Evolutionary conservation across 805 yeast species (phyloP), one percentile per base, ranked within the genome.

Genomic region (Lipomyces sp.): DNA sequence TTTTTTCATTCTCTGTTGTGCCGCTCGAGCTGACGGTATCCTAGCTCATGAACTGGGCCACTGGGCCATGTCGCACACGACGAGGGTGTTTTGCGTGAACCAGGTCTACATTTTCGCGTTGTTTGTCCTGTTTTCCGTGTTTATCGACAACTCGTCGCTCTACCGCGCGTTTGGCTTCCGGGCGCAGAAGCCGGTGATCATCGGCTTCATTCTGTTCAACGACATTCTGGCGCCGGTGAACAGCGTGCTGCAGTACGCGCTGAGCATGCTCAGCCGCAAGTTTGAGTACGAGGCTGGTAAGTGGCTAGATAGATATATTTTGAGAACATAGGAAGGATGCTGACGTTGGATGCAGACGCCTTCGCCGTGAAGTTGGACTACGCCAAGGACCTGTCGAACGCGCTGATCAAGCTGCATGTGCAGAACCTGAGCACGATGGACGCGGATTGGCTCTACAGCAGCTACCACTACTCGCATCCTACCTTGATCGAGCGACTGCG

Each of bases 41-140:
- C n/a, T 40, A 19, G 98, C 95, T n/a, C 99, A 93, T 66, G 99
- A 93, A 73, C 84, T 93, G 61, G 99, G 99, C 45, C 99, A 93
- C 68, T 93, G 99, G 99, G 83, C 84, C 62, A 76, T 85, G 67
- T 82, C 84, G 51, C 99, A 93, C 68, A 84, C 90, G 55, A 74
- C 90, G n/a, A 82, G 82, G 65, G 78, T 84, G 76, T 70, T 93
- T 63, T 63, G 77, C 4, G 76, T 83, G 56, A 74, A 80, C 41
- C 90, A 87, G 68, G 66, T 72, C 4, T 86, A 86, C 61, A 68
- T 83, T 45, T 79, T 84, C 60, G 63, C 79, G 23, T 75, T 82
- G 39, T 86, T 90, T 67, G 74, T 84, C 0, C 65, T 85, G 57
- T 90, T 93, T 70, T 79, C 95, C 1, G 83, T 82, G 0, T 89